Evolutionary conservation across 106 monocot species (phyloP), one percentile per base, ranked within the genome.

Genomic region (Dioscorea zingiberensis): DNA sequence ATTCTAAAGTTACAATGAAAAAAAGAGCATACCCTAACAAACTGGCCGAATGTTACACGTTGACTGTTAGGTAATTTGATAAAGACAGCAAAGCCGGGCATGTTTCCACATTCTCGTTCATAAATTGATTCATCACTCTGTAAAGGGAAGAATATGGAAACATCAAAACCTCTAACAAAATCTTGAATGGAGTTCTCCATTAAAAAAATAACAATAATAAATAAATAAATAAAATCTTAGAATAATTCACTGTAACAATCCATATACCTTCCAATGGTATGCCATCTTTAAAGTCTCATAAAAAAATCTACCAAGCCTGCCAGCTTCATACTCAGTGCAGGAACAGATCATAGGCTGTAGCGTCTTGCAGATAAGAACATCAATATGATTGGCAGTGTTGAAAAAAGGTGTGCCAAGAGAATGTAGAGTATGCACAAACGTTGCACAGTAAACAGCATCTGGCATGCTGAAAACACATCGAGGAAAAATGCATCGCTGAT

Each of bases 341-440:
- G 86, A 93, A 71, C 88, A 93, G 38, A 98, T 98, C 98, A 98
- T 93, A 19, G 98, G 98, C 25, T 98, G 98, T 55, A 98, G 66
- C 7, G 86, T 83, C 64, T 87, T 93, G 61, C 93, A 98, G 27
- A 98, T 89, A n/a, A 98, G 69, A 73, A 92, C 79, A 78, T 98
- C 93, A 63, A 98, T 79, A 77, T 98, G 92, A 71, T 89, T 81
- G 63, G 89, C 88, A 9, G 92, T 98, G 70, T 98, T 98, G 70
- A 98, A 98, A 66, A 72, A 89, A 38, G 92, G 92, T 62, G 98
- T 98, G 48, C 86, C 98, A 60, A 98, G 80, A 13, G 93, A 86
- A 81, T 98, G 98, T 28, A 98, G 69, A 48, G 84, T 93, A 46
- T 84, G 89, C 54, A 93, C 98, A 81, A 98, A 98, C 49, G 70